Evolutionary conservation across 441 rosid genomes (phyloP), one percentile per base, ranked within the genome.

Genomic region (Pelargonium myrrhifolium): DNA sequence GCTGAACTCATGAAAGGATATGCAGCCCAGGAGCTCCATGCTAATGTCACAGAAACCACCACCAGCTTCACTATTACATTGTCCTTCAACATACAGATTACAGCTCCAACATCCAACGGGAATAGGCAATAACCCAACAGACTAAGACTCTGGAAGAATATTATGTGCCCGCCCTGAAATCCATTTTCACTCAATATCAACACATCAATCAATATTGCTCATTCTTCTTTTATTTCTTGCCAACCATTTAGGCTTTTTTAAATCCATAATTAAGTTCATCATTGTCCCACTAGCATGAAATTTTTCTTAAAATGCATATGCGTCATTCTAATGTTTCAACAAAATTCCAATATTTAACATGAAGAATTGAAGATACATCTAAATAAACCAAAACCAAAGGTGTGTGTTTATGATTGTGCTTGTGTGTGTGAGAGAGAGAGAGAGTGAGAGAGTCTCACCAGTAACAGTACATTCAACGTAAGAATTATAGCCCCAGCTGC

Each of bases 21-120:
- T 66, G 99, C 97, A n/a, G 99, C 94, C 99, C 94, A 94, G 2
- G 97, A 91, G 78, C 99, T 91, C 97, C 97, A 89, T 0, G 99
- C 99, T 78, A 93, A 78, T 0, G 96, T 88, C 70, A 88, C 89
- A 35, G 77, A 79, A 2, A 91, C 99, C 55, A 89, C 97, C 0
- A 89, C 64, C 73, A 87, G 64, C 80, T 89, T 94, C 67, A 94
- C 58, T 31, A 94, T 72, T 26, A 87, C 96, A 35, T 81, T 89
- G 81, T 87, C 91, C 80, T 88, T 82, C 84, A 94, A 51, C 95
- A 94, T 76, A 73, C 97, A 91, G 76, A 88, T 77, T 53, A 93
- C 71, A 14, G 99, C 99, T 63, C 96, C 97, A 9, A 93, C 71
- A 66, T 86, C 97, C 42, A 91, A 80, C 24, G 99, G 99, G 72